These are phyloP conservation scores for Lentinula boryana DNA, from an alignment of 768 basidiomycete genomes.

Conservation along the genomic window DNA sequence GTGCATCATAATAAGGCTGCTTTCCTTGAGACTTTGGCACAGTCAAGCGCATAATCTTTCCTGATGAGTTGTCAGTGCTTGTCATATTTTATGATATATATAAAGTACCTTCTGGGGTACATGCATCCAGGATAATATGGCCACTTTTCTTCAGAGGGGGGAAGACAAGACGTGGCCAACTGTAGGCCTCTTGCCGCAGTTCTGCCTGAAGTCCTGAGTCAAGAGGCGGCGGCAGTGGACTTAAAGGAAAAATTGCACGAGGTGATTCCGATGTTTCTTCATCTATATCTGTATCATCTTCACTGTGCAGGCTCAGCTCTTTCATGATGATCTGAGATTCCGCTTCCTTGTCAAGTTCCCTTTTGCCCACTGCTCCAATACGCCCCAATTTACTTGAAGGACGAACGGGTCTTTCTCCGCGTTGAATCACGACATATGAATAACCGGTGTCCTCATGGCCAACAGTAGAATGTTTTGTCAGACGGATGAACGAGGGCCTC, in stretches of 20 bases:
- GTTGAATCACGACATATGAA: conserved; percentile 84
- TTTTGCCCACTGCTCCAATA: conserved; percentile 46
- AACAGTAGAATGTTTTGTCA: conserved; percentile 78
- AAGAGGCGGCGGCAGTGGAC: not conserved
- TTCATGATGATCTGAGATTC: conserved; percentile 23
- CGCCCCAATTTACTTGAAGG: conserved; percentile 37
- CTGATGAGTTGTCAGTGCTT: conserved; percentile 32
- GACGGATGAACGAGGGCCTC: conserved; percentile 77
- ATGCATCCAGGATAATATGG: conserved; percentile 88
- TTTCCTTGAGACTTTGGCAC: conserved; percentile 95
- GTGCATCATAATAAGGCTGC: conserved; percentile 90
- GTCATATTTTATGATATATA: not conserved
- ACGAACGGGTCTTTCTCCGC: conserved; percentile 61
- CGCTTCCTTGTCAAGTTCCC: conserved; percentile 31
- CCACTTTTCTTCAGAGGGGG: conserved; percentile 91
- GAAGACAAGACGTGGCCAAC: conserved; percentile 88
- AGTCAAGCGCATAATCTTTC: conserved; percentile 86
- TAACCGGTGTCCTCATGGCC: conserved; percentile 88
- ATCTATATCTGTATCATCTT: conserved; percentile 13
- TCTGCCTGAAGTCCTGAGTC: conserved; percentile 33
- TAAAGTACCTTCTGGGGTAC: conserved; percentile 70
- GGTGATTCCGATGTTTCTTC: not conserved
- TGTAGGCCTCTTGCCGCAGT: conserved; percentile 70
- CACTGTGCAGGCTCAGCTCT: conserved; percentile 35
- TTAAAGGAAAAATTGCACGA: conserved; percentile 2